Evolutionary conservation across 2,329 filamentous ascomycete species (phyloP).

Genomic region (Colletotrichum sp.): DNA sequence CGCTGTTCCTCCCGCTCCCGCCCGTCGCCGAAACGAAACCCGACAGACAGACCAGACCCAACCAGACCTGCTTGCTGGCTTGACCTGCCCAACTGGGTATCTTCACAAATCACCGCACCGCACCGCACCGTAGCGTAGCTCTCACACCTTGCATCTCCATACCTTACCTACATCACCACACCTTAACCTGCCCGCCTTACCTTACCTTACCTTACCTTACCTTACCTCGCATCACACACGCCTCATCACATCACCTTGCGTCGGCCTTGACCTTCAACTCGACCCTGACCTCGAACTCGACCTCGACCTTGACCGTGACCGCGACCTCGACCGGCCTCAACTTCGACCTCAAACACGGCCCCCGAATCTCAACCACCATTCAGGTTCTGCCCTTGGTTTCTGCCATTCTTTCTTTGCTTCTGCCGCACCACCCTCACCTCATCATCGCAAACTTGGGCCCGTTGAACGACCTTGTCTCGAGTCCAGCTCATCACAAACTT

Average conservation of each 20-base stretch:
- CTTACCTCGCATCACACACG: neutral
- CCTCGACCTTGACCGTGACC: neutral
- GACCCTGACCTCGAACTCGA: neutral
- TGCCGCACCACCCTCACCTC: neutral
- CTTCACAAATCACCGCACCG: neutral
- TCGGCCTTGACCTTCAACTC: neutral
- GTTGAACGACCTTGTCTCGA: neutral
- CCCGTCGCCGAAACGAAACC: slow-evolving; percentile 19
- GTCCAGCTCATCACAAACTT: neutral
- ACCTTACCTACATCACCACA: neutral
- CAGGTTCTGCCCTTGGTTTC: neutral
- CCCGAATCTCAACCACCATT: neutral
- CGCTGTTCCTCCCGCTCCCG: slow-evolving; percentile 23
- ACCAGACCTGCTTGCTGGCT: neutral
- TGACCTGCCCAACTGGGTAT: neutral
- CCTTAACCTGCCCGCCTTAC: neutral
- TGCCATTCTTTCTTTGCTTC: neutral
- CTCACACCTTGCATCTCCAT: neutral
- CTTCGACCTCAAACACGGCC: neutral
- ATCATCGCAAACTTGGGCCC: neutral
- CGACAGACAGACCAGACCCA: slow-evolving; percentile 10
- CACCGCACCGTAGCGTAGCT: neutral
- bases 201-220: neutral
- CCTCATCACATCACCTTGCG: slow-evolving; percentile 9
- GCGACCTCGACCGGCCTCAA: neutral